Percentiles rank a stretch among this genome's conserved stretches.
Conservation (phyloP, 495 filamentous ascomycete species). For the Daldinia caldariorum region DNA sequence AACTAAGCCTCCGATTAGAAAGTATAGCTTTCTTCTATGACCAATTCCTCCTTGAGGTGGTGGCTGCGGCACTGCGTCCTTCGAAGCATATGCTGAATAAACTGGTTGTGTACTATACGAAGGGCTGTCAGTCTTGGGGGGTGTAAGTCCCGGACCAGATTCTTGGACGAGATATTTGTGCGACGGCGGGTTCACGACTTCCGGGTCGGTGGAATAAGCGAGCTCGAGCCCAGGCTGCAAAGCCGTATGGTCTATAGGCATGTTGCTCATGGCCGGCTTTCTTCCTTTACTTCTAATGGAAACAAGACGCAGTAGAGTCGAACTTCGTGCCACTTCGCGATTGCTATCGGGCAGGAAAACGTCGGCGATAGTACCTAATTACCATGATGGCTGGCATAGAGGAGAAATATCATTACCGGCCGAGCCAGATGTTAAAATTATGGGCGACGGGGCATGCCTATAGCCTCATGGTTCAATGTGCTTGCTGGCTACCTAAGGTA, state of each 20-base stretch:
- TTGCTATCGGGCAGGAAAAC: slow-evolving; percentile 1
- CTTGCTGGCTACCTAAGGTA: no score
- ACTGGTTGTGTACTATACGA: background rate
- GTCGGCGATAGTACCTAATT: background rate
- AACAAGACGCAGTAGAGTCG: background rate
- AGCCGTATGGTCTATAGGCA: background rate
- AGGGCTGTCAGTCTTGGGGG: background rate
- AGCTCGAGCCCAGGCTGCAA: slow-evolving; percentile 35
- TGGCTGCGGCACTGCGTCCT: background rate
- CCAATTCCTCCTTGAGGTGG: background rate
- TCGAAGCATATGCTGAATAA: background rate
- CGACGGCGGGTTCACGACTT: slow-evolving; percentile 11
- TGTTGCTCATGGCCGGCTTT: slow-evolving; percentile 13
- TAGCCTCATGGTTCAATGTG: slow-evolving; percentile 9
- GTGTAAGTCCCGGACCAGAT: background rate
- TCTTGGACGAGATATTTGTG: slow-evolving; percentile 5
- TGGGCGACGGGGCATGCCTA: background rate
- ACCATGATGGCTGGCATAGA: slow-evolving; percentile 22
- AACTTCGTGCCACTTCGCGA: background rate
- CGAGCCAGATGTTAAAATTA: background rate
- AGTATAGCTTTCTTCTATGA: slow-evolving; percentile 25
- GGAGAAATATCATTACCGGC: background rate
- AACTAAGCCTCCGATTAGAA: slow-evolving; percentile 16
- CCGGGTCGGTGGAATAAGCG: slow-evolving; percentile 13
- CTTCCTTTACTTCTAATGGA: background rate